Conservation (phyloP, 1,284 basidiomycete genomes). For the Tilletia walkeri region DNA sequence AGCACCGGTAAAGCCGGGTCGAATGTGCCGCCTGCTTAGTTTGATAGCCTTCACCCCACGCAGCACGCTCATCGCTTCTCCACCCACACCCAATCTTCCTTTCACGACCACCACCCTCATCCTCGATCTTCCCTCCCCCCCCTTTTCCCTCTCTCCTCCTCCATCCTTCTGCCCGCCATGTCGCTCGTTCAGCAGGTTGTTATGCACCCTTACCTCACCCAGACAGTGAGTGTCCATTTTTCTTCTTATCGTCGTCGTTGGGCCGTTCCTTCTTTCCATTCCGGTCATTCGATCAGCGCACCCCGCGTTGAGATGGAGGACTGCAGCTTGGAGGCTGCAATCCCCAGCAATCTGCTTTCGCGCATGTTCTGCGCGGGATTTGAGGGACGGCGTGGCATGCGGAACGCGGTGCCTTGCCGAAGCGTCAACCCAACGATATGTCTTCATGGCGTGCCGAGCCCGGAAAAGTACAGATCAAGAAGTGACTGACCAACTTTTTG, state of each 20-base stretch:
- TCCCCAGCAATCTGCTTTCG: too few relatives aligned
- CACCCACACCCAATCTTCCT: neutral
- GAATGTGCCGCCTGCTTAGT: too few relatives aligned
- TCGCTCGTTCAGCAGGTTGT: constrained; percentile 54
- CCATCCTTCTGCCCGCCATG: constrained; percentile 30
- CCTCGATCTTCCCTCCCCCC: neutral
- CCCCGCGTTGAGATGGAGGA: neutral
- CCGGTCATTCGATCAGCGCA: neutral
- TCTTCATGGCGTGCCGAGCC: too few relatives aligned
- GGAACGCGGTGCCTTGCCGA: too few relatives aligned
- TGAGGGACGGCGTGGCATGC: too few relatives aligned
- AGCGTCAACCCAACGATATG: too few relatives aligned
- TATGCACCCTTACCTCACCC: constrained; percentile 53
- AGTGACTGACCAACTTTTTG: too few relatives aligned
- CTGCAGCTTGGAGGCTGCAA: too few relatives aligned
- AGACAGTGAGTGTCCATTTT: constrained; percentile 34
- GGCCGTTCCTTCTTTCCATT: neutral
- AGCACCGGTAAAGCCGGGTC: neutral
- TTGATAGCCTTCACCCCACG: neutral
- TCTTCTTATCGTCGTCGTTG: neutral
- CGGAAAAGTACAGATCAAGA: too few relatives aligned
- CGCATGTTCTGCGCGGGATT: too few relatives aligned
- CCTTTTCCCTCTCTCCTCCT: neutral
- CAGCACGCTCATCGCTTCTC: too few relatives aligned
- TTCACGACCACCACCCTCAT: neutral